A percentile compares a stretch with the other conserved stretches of the same genome.
Evolutionary conservation across 305 asterid species (phyloP).

Genomic region (Fraxinus ornus): DNA sequence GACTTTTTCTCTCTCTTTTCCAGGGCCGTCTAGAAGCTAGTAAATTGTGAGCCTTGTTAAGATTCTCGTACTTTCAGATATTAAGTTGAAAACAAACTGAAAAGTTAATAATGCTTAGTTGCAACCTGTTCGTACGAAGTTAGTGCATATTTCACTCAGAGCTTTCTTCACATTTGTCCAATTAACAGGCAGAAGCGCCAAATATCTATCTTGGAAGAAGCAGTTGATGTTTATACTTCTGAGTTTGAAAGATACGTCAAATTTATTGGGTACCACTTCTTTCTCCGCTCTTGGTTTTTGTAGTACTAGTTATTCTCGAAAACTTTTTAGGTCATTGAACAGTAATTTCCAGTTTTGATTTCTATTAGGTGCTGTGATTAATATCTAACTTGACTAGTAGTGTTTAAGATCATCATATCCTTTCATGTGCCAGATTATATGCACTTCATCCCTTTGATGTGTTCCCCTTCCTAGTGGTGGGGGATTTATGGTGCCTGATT

Average conservation of each 20-base stretch:
- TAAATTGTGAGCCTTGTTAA: constrained; percentile 55
- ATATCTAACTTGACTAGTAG: not conserved
- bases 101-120: constrained; percentile 11
- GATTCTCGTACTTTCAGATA: constrained; percentile 24
- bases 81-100: constrained; percentile 17
- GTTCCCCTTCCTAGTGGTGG: not conserved
- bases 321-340: not conserved
- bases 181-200: constrained; percentile 61
- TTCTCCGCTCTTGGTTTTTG: constrained; percentile 12
- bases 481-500: not conserved
- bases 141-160: constrained; percentile 19
- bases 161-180: constrained; percentile 24
- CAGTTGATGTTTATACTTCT: constrained; percentile 67
- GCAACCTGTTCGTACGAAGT: not conserved
- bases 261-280: constrained; percentile 67
- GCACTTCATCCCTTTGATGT: not conserved
- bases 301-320: not conserved
- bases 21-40: constrained; percentile 55
- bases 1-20: constrained; percentile 58
- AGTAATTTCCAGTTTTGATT: not conserved
- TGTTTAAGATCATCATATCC: not conserved
- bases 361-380: not conserved
- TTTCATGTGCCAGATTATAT: not conserved
- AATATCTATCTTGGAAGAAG: constrained; percentile 64
- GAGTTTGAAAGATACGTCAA: constrained; percentile 80